phyloP scores from a whole-genome alignment of 208 protist species.

The Leishmania guyanensis region DNA sequence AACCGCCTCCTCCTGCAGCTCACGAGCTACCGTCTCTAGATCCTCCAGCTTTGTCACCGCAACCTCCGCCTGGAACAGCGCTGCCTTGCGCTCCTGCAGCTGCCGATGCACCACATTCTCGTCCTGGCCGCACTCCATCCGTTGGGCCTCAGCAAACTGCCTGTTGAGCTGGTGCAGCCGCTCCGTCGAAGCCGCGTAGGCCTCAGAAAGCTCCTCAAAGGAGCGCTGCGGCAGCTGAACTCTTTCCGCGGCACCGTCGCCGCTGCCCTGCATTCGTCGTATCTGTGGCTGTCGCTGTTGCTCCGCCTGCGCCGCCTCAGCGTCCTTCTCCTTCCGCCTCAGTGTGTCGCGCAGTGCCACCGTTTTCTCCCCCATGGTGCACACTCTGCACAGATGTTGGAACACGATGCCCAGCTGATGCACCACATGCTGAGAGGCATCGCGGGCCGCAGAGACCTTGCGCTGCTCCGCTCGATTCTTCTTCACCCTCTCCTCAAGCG shows the following conservation, averaged over 20 bases:
- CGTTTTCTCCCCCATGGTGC: conserved; percentile 28
- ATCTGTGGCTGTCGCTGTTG: neutral
- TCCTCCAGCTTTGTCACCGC: conserved; percentile 46
- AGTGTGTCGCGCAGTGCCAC: conserved; percentile 23
- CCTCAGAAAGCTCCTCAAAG: conserved; percentile 58
- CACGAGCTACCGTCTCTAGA: conserved; percentile 31
- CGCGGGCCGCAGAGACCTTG: conserved; percentile 9
- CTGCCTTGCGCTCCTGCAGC: conserved; percentile 41
- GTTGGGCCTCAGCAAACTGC: conserved; percentile 59
- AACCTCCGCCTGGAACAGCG: conserved; percentile 44
- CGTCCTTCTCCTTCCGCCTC: conserved; percentile 25
- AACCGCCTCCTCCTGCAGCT: conserved; percentile 32
- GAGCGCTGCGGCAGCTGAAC: conserved; percentile 3
- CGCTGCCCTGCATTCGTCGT: neutral
- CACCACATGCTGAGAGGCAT: conserved; percentile 15
- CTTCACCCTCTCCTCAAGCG: neutral
- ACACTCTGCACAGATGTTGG: conserved; percentile 20
- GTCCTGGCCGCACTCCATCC: conserved; percentile 48
- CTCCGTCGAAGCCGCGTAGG: conserved; percentile 51
- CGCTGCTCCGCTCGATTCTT: conserved; percentile 7
- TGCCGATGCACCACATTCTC: conserved; percentile 29
- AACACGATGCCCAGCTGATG: conserved; percentile 22
- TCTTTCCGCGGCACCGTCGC: neutral
- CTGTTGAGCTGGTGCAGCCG: conserved; percentile 58
- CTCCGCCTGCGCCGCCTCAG: neutral